Conservation (phyloP, 805 yeast species). For the Candida tammaniensis region DNA sequence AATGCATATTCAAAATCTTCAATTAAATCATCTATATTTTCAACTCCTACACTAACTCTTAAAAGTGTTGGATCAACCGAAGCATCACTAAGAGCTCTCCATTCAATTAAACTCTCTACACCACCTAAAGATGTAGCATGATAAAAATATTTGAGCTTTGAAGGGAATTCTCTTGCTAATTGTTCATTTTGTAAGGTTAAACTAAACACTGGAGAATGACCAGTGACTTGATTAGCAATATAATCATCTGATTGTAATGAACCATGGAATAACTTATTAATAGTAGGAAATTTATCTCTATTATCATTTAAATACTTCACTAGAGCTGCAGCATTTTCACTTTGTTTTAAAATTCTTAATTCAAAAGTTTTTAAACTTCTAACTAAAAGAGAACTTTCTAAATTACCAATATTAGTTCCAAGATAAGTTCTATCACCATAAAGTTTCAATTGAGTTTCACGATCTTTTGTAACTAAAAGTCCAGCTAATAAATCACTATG, state of each 20-base stretch:
- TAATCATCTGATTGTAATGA: conserved; percentile 71
- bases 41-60: conserved; percentile 80
- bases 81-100: conserved; percentile 72
- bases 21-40: conserved; percentile 72
- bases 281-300: conserved; percentile 40
- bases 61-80: conserved; percentile 54
- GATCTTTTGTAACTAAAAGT: conserved; percentile 62
- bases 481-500: conserved; percentile 91
- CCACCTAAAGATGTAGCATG: conserved; percentile 90
- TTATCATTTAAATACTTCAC: conserved; percentile 60
- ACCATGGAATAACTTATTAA: conserved; percentile 63
- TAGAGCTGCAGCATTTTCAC: conserved; percentile 56
- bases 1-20: conserved; percentile 67
- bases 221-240: conserved; percentile 59
- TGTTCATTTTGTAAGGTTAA: conserved; percentile 50
- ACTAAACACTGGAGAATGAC: conserved; percentile 70
- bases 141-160: conserved; percentile 64
- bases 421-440: conserved; percentile 62
- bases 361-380: conserved; percentile 82
- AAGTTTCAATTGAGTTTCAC: conserved; percentile 43
- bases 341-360: conserved; percentile 66
- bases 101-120: conserved; percentile 84
- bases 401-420: conserved; percentile 77
- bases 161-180: conserved; percentile 62
- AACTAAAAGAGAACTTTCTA: conserved; percentile 71